phyloP scores from a whole-genome alignment of 2,329 filamentous ascomycete species.

The Rosellinia necatrix region DNA sequence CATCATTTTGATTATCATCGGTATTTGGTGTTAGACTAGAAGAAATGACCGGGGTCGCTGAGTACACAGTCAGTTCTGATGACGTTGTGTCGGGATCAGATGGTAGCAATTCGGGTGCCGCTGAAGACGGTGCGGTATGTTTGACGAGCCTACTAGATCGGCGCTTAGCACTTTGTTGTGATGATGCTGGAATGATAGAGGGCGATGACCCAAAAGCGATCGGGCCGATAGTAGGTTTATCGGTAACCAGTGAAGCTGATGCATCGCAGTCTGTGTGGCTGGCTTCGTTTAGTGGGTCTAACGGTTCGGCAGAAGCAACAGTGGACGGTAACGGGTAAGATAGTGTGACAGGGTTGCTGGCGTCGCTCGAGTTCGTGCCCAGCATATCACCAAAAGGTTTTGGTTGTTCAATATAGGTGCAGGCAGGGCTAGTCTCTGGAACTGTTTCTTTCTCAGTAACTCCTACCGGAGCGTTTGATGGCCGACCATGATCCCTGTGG shows the following conservation, averaged over 20 bases:
- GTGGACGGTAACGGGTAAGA: constrained; percentile 32
- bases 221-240: constrained; percentile 4
- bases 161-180: constrained; percentile 30
- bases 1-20: constrained; percentile 24
- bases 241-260: not conserved
- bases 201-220: constrained; percentile 29
- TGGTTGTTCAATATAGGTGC: constrained; percentile 31
- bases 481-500: constrained; percentile 13
- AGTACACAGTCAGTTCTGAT: constrained; percentile 36
- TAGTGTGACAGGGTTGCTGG: constrained; percentile 25
- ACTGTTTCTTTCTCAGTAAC: constrained; percentile 36
- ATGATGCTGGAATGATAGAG: constrained; percentile 34
- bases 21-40: constrained; percentile 37
- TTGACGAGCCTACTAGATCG: constrained; percentile 29
- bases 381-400: constrained; percentile 31
- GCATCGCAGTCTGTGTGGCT: not conserved
- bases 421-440: constrained; percentile 41
- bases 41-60: constrained; percentile 35
- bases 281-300: constrained; percentile 2
- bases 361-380: constrained; percentile 29
- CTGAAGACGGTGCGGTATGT: constrained; percentile 31
- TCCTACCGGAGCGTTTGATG: constrained; percentile 12
- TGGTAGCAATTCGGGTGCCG: constrained; percentile 13
- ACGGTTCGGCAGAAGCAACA: constrained; percentile 17
- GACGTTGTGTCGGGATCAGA: constrained; percentile 32